phyloP scores from a whole-genome alignment of 2,329 filamentous ascomycete species.

The Claviceps humidiphila region DNA sequence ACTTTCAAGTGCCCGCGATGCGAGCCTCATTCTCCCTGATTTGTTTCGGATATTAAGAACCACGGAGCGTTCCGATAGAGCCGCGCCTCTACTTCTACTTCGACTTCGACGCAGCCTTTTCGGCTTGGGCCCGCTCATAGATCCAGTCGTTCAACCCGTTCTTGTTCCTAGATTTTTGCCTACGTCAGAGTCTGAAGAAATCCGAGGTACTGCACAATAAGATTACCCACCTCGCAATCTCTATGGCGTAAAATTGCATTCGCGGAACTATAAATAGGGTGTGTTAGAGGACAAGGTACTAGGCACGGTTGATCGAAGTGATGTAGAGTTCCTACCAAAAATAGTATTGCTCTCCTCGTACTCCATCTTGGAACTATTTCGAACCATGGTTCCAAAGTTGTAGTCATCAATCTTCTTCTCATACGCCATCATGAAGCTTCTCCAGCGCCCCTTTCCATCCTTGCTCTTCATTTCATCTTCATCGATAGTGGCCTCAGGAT shows the following conservation, averaged over 20 bases:
- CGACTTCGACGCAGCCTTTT: conserved; percentile 23
- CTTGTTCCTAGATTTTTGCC: conserved; percentile 49
- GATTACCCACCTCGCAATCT: conserved; percentile 29
- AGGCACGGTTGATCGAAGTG: background rate
- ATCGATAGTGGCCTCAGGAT: conserved; percentile 65
- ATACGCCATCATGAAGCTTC: conserved; percentile 85
- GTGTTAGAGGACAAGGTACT: background rate
- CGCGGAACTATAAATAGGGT: conserved; percentile 29
- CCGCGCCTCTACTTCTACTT: conserved; percentile 8
- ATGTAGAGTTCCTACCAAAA: conserved; percentile 49
- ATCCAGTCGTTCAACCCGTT: conserved; percentile 93
- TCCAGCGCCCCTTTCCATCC: conserved; percentile 83
- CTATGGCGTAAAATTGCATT: conserved; percentile 43
- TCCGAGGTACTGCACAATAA: background rate
- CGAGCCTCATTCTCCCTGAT: background rate
- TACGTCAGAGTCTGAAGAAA: background rate
- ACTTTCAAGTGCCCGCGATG: background rate
- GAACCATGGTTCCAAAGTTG: conserved; percentile 94
- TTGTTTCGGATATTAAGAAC: background rate
- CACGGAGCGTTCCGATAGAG: background rate
- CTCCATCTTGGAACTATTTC: conserved; percentile 63
- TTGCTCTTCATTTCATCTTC: conserved; percentile 99
- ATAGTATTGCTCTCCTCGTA: conserved; percentile 86
- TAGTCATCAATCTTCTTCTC: conserved; percentile 94
- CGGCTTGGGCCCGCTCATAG: conserved; percentile 65